Percentiles rank a stretch among this genome's conserved stretches.
These are phyloP conservation scores for Chlorella sp. DNA, from an alignment of 139 green algal species.

Conservation along the genomic window DNA sequence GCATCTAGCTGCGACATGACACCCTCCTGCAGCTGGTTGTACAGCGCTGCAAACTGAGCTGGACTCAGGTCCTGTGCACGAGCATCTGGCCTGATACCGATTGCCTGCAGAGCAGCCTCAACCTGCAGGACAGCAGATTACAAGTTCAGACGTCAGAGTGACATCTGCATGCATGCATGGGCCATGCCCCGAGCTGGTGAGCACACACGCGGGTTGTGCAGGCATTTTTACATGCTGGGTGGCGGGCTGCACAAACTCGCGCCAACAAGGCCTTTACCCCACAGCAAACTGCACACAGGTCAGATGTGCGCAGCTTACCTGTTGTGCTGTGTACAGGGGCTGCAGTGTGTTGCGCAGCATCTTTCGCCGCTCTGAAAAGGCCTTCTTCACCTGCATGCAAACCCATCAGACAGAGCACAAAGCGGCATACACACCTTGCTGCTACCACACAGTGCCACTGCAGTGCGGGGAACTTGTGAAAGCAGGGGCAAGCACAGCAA, in stretches of 20 bases:
- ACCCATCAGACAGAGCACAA: no score
- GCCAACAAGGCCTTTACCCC: not conserved
- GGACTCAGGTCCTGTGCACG: not conserved
- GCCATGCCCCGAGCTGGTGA: not conserved
- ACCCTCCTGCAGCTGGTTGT: not conserved
- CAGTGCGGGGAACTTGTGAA: no score
- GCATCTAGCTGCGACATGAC: no score
- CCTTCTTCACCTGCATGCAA: no score
- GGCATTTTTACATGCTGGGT: not conserved
- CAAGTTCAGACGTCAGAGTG: not conserved
- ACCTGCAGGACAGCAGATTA: not conserved
- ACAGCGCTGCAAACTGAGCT: not conserved
- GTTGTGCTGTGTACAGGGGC: slow-evolving; percentile 25
- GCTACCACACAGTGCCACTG: no score
- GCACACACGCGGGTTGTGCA: not conserved
- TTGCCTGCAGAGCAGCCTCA: not conserved
- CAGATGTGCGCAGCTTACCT: slow-evolving; percentile 23
- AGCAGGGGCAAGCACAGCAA: no score
- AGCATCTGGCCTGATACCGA: not conserved
- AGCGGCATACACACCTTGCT: no score
- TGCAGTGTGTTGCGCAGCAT: slow-evolving; percentile 66
- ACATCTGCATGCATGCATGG: not conserved
- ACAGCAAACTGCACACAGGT: not conserved
- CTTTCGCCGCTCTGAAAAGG: slow-evolving; percentile 58
- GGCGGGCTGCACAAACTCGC: not conserved